Percentiles rank a stretch among this genome's conserved stretches.
Conservation (phyloP, 352 stramenopile species). For the Pythium aristosporum region DNA sequence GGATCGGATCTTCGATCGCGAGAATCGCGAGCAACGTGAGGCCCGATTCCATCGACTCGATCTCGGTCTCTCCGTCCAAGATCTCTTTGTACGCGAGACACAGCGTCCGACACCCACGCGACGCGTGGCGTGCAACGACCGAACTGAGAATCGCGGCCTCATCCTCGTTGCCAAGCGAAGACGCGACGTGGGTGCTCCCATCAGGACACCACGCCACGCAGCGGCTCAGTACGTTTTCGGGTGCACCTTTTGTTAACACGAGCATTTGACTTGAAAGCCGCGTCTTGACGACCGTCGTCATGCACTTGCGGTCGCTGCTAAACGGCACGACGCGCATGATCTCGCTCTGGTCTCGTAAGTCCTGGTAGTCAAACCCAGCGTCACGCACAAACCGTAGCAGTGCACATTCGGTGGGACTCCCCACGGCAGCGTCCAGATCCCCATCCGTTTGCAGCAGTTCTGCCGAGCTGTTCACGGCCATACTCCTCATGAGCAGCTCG, state of each 20-base stretch:
- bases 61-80: slow-evolving; percentile 49
- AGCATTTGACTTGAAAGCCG: slow-evolving; percentile 43
- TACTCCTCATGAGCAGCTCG: slow-evolving; percentile 29
- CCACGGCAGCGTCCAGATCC: slow-evolving; percentile 11
- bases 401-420: slow-evolving; percentile 58
- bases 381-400: slow-evolving; percentile 72
- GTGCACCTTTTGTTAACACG: slow-evolving; percentile 72
- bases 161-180: slow-evolving; percentile 5
- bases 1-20: slow-evolving; percentile 96
- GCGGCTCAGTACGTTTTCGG: slow-evolving; percentile 70
- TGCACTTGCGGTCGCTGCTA: slow-evolving; percentile 48
- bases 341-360: slow-evolving; percentile 44
- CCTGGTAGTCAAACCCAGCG: slow-evolving; percentile 47
- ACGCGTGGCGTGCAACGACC: slow-evolving; percentile 85
- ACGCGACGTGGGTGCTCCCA: slow-evolving; percentile 27
- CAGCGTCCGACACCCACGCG: slow-evolving; percentile 77
- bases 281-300: slow-evolving; percentile 41
- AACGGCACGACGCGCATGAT: slow-evolving; percentile 81
- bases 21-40: slow-evolving; percentile 89
- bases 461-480: slow-evolving; percentile 87
- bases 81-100: slow-evolving; percentile 81
- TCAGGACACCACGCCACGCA: slow-evolving; percentile 55
- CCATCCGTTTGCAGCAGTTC: slow-evolving; percentile 46
- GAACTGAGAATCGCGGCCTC: slow-evolving; percentile 44
- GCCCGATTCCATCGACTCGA: slow-evolving; percentile 32